Evolutionary conservation across 2,329 filamentous ascomycete genomes (phyloP), one percentile per base, ranked within the genome.

Genomic region (Fusarium sp.): DNA sequence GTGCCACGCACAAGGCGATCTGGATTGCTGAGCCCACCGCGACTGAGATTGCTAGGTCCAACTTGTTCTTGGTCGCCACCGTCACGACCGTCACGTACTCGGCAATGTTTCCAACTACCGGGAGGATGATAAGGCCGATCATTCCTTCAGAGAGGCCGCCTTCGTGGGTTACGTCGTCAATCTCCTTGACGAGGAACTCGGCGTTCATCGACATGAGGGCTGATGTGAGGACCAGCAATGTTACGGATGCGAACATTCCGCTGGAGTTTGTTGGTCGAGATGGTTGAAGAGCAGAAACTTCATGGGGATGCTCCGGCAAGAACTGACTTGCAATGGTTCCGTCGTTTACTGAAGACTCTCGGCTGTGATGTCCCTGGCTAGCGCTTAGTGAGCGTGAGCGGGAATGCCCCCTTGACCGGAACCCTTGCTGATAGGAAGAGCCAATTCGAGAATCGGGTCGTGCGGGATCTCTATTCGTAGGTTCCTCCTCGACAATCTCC

Each of bases 31-130:
- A 90, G 6, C 90, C 90, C 5, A 91, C 84, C 0, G 90, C 89
- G 7, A 91, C 89, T 27, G 88, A 89, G 38, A 91, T 88, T 1
- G 90, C 90, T 3, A 91, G 83, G 76, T 91, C 90, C 80, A 91
- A 87, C 78, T 92, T 91, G 70, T 90, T 89, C 72, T 89, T 88
- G 45, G 84, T 82, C 0, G 89, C 90, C 0, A 91, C 89, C 0
- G 87, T 88, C 2, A 91, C 88, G 1, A 89, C 88, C 0, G 90
- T 91, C n/a, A 89, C 87, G 69, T 91, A 89, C 78, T 91, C 90
- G 2, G 90, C 89, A 0, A 90, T 88, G 66, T 92, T 92, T 38
- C 90, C 90, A 1, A 91, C 88, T 43, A 91, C 88, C 0, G 90
- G 90, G 12, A 92, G 82, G 66, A 92, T 86, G 50, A 92, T 90